Evolutionary conservation across 23 red algal genomes (phyloP).

Genomic region (Chondrus crispus): DNA sequence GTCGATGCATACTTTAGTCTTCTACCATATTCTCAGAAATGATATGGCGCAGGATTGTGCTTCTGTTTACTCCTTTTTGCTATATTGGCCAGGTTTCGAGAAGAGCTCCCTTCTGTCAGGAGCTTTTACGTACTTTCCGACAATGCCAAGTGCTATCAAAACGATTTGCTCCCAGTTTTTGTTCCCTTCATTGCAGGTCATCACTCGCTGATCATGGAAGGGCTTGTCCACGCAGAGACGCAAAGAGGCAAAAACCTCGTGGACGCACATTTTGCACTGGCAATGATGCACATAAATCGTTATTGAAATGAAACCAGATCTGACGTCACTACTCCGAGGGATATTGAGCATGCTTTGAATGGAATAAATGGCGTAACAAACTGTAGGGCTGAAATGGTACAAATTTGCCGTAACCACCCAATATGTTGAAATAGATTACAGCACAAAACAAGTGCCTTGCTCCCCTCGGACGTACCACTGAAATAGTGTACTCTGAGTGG

Average conservation of each 20-base stretch:
- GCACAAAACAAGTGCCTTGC: not conserved
- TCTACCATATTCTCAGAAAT: not conserved
- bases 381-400: not conserved
- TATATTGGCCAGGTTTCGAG: not conserved
- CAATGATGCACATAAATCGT: not conserved
- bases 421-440: not conserved
- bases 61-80: not conserved
- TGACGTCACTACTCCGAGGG: not conserved
- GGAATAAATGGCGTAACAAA: not conserved
- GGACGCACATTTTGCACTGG: not conserved
- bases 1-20: not conserved
- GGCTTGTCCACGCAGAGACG: not conserved
- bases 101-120: not conserved
- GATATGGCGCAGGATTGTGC: not conserved
- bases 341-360: not conserved
- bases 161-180: not conserved
- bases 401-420: not conserved
- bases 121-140: not conserved
- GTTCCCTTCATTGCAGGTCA: not conserved
- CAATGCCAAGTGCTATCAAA: slow-evolving; percentile 10
- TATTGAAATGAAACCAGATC: not conserved
- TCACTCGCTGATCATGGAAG: not conserved
- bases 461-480: not conserved
- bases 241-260: not conserved
- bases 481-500: not conserved